Percentiles rank a stretch among this genome's conserved stretches.
Conservation (phyloP, 306 rosid species). For the Aeschynomene evenia region DNA sequence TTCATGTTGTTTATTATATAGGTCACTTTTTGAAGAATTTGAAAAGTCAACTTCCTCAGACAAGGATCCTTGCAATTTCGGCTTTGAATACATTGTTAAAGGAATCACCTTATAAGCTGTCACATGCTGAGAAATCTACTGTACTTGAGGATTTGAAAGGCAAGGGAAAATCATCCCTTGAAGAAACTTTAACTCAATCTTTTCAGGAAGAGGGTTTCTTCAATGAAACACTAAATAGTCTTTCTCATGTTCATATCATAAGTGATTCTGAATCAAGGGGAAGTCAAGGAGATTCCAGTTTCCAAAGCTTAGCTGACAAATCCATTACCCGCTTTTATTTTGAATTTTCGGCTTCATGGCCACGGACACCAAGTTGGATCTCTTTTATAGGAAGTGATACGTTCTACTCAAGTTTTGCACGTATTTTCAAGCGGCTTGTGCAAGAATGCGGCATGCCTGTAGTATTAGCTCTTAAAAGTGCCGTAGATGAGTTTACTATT, state of each 20-base stretch:
- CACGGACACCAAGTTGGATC: conserved; percentile 99
- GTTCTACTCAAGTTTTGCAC: conserved; percentile 88
- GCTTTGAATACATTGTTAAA: conserved; percentile 87
- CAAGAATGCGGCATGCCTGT: conserved; percentile 97
- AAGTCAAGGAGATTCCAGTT: conserved; percentile 71
- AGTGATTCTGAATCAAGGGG: conserved; percentile 85
- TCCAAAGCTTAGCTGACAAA: conserved; percentile 96
- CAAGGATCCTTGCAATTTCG: conserved; percentile 95
- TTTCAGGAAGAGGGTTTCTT: conserved; percentile 97
- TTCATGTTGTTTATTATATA: conserved; percentile 37
- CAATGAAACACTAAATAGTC: conserved; percentile 83
- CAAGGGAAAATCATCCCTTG: conserved; percentile 74
- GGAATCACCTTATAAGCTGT: conserved; percentile 90
- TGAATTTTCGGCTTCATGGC: conserved; percentile 97
- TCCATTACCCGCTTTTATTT: conserved; percentile 92
- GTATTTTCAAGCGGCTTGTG: conserved; percentile 86
- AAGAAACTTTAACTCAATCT: conserved; percentile 76
- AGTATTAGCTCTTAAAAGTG: conserved; percentile 65
- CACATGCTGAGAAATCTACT: conserved; percentile 48
- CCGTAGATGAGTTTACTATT: conserved; percentile 76
- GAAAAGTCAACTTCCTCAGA: conserved; percentile 98
- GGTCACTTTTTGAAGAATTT: conserved; percentile 93
- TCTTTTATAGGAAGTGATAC: conserved; percentile 79
- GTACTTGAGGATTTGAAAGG: conserved; percentile 46
- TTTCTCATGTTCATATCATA: conserved; percentile 90